Conservation (phyloP, 1,284 basidiomycete species). For the Apiotrichum laibachii region DNA sequence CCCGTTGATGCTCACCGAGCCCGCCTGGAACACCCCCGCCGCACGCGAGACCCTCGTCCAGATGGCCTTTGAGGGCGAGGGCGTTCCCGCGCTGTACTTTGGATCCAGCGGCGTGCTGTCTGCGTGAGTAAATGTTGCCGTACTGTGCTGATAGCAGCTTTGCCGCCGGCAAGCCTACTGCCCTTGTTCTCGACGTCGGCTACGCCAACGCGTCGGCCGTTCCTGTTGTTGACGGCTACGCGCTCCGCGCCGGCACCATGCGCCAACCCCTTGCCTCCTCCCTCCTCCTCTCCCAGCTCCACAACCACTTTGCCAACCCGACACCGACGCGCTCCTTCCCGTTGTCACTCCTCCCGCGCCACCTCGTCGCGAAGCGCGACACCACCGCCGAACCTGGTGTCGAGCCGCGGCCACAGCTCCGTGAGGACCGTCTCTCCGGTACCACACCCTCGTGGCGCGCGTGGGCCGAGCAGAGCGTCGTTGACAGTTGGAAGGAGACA, state of each 20-base stretch:
- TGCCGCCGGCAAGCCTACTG: constrained; percentile 92
- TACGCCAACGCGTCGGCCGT: constrained; percentile 84
- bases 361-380: constrained; percentile 76
- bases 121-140: constrained; percentile 58
- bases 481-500: constrained; percentile 91
- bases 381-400: constrained; percentile 60
- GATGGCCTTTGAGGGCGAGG: constrained; percentile 94
- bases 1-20: constrained; percentile 89
- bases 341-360: constrained; percentile 62
- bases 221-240: constrained; percentile 96
- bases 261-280: constrained; percentile 49
- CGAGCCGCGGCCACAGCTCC: constrained; percentile 66
- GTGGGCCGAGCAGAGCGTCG: constrained; percentile 80
- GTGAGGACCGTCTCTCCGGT: constrained; percentile 68
- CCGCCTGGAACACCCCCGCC: constrained; percentile 88
- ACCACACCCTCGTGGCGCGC: constrained; percentile 74
- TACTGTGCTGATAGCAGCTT: constrained; percentile 60
- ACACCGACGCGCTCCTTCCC: constrained; percentile 36
- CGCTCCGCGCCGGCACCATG: constrained; percentile 72
- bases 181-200: constrained; percentile 91
- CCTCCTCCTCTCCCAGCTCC: constrained; percentile 49
- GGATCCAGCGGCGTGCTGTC: constrained; percentile 95
- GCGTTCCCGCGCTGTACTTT: constrained; percentile 93
- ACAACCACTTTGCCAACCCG: constrained; percentile 37
- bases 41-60: constrained; percentile 92